Conservation (phyloP, 2,329 filamentous ascomycete species). For the Ophiosphaerella korrae region DNA sequence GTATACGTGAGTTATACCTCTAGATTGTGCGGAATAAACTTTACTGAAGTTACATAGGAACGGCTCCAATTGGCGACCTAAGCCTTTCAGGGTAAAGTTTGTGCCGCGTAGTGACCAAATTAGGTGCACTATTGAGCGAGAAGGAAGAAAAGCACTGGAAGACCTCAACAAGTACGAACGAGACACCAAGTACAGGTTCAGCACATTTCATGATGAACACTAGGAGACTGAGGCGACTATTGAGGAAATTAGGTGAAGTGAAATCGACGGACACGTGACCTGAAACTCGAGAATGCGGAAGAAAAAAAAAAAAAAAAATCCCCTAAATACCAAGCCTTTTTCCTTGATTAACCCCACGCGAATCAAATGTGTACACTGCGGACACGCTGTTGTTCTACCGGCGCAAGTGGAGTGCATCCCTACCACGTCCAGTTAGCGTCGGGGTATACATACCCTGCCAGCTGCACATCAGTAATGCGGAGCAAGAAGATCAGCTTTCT, state of each 20-base stretch:
- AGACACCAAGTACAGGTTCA: constrained; percentile 61
- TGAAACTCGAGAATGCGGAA: no score
- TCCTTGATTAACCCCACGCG: no score
- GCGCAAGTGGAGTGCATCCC: not conserved
- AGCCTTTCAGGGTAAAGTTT: constrained; percentile 60
- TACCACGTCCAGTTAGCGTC: not conserved
- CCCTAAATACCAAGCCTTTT: no score
- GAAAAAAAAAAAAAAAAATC: no score
- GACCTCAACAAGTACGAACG: constrained; percentile 59
- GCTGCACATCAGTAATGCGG: not conserved
- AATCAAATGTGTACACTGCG: no score
- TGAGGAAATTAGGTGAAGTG: no score
- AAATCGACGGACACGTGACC: no score
- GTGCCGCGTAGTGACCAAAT: constrained; percentile 56
- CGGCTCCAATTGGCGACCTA: constrained; percentile 63
- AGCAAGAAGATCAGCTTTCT: not conserved
- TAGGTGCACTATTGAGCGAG: constrained; percentile 55
- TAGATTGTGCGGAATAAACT: not conserved
- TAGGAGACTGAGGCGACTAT: no score
- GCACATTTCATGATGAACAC: constrained; percentile 12
- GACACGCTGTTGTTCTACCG: not conserved
- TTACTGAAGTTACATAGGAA: constrained; percentile 46
- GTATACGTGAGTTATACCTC: constrained; percentile 54
- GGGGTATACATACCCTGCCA: not conserved
- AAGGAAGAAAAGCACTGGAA: constrained; percentile 57